Base-by-base conservation (phyloP, 169 alveolate genomes). In the Eimeria tenella region DNA sequence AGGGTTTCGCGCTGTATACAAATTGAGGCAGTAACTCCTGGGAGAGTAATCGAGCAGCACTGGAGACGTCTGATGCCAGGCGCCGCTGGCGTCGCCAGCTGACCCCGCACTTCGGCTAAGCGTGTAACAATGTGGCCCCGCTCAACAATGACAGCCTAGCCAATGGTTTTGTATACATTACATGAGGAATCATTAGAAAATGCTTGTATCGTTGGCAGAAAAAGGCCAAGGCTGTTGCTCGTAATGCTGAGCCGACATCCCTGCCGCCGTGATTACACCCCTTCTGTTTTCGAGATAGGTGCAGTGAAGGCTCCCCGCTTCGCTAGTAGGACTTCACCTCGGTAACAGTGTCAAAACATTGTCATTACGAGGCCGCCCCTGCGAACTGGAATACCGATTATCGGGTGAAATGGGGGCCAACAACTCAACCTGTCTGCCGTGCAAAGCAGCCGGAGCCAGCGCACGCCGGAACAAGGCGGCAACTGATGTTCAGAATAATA, bases 371-470 rank as follows among this genome's bases (percentile, higher is more conserved):
- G 53, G 17, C 86, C 53, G 86, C 4, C 50, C 86, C 86, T 31
- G 49, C 62, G 17, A 52, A 52, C 49, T 50, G 17, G 21, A 49
- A 63, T 75, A 21, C 73, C 21, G 89, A 81, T 81, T 81, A 62
- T 58, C 56, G 56, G 70, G 49, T 42, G 81, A 84, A 84, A 84
- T 84, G 92, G 92, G 92, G 81, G 92, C 92, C 49, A 84, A 84
- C 81, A 84, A 84, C 82, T 84, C 92, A 63, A 63, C 92, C 11
- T 84, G 92, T 8, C 62, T 84, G 53, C 92, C 92, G 75, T 63
- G 92, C 81, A 84, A 63, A 79, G 92, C 73, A 11, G 92, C 79
- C 62, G 92, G 92, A 84, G 81, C 81, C 62, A 84, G 25, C 62
- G 92, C 68, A 17, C 92, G 92, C 62, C 92, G 92, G 60, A 84